Conservation (phyloP, 148 eudicot genomes). For the Vaccinium darrowii region DNA sequence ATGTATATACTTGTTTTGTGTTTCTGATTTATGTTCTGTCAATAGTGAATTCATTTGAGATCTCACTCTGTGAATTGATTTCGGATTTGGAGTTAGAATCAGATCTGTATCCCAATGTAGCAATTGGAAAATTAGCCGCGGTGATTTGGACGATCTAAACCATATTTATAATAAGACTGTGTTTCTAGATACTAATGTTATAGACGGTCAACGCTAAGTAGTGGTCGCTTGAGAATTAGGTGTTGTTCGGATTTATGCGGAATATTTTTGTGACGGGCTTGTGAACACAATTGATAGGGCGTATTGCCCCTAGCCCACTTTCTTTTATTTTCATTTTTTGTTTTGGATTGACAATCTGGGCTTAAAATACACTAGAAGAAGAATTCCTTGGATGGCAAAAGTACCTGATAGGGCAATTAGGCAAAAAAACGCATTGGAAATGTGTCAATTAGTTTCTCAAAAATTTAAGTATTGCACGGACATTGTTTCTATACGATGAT, state of each 20-base stretch:
- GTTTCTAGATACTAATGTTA: not conserved
- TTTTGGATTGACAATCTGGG: not conserved
- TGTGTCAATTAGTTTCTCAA: not conserved
- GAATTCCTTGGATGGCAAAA: not conserved
- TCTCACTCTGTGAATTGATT: not conserved
- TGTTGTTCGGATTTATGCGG: too few relatives aligned
- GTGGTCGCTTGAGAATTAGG: not conserved
- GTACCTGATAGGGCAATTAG: not conserved
- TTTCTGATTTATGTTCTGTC: not conserved
- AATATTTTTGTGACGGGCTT: not conserved
- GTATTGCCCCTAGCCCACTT: not conserved
- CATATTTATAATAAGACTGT: not conserved
- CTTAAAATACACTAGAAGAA: not conserved
- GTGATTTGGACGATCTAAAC: not conserved
- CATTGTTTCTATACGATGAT: not conserved
- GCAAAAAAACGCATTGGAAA: not conserved
- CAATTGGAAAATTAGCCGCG: not conserved
- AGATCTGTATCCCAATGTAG: not conserved
- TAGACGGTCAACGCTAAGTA: not conserved
- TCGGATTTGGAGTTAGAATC: not conserved
- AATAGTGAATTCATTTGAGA: conserved; percentile 18
- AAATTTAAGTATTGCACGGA: not conserved
- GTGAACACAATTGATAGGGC: not conserved
- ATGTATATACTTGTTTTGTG: conserved; percentile 4
- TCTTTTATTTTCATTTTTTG: not conserved